Conservation (phyloP, 2,329 filamentous ascomycete genomes). For the Akanthomyces lecanii region DNA sequence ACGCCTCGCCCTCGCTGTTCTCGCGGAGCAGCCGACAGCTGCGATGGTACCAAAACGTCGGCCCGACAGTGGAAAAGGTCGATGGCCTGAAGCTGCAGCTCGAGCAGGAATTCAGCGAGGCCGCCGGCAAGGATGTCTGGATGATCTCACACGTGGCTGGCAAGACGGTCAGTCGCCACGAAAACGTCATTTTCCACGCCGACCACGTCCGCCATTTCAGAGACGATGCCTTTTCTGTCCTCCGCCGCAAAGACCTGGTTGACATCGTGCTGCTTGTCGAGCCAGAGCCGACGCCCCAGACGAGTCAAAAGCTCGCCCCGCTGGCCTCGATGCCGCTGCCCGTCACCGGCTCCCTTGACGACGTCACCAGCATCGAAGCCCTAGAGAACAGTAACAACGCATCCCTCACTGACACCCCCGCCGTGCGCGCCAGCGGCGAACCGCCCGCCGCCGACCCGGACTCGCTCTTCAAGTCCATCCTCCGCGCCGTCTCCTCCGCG, state of each 20-base stretch:
- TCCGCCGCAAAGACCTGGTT: constrained; percentile 67
- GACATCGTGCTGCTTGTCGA: constrained; percentile 62
- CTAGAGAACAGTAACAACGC: constrained; percentile 5
- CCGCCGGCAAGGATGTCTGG: constrained; percentile 47
- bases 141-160: constrained; percentile 78
- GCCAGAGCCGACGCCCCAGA: neutral
- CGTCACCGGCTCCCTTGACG: neutral
- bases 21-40: neutral
- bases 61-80: constrained; percentile 47
- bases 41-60: constrained; percentile 30
- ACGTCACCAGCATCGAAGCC: constrained; percentile 7
- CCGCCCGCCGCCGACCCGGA: constrained; percentile 21
- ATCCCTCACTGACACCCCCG: neutral
- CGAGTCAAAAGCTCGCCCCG: constrained; percentile 8
- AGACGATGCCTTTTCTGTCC: constrained; percentile 79
- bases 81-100: constrained; percentile 61
- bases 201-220: constrained; percentile 71
- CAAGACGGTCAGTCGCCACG: constrained; percentile 77
- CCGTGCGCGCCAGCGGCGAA: constrained; percentile 16
- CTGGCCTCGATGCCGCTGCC: neutral
- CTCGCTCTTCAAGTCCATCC: constrained; percentile 42
- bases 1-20: constrained; percentile 31
- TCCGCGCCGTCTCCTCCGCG: constrained; percentile 44
- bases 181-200: constrained; percentile 75
- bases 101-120: constrained; percentile 54